These are phyloP conservation scores for Parasarocladium wereldwijsianum DNA, from an alignment of 2,329 filamentous ascomycete species.

Conservation along the genomic window DNA sequence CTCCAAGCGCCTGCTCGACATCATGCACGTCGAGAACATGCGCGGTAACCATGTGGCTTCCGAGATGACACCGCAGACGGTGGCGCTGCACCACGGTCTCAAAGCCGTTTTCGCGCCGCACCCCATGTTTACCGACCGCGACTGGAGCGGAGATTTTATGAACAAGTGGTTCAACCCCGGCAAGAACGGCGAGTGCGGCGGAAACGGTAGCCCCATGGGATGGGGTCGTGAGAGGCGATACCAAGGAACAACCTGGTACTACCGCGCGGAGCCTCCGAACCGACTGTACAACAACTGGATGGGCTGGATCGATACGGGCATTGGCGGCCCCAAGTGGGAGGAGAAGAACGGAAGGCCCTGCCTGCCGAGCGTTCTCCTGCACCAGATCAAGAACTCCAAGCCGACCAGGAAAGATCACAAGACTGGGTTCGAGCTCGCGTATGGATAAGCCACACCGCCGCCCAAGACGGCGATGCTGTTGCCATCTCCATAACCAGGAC, in stretches of 20 bases:
- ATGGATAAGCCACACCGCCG: conserved; percentile 16
- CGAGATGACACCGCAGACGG: conserved; percentile 65
- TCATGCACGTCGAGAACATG: conserved; percentile 66
- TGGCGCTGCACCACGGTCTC: conserved; percentile 61
- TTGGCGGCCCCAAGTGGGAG: conserved; percentile 43
- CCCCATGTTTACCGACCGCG: conserved; percentile 64
- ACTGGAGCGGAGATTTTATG: conserved; percentile 44
- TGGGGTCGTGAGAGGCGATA: conserved; percentile 44
- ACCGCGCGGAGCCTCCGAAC: conserved; percentile 39
- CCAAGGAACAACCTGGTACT: conserved; percentile 47
- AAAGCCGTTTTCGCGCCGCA: conserved; percentile 69
- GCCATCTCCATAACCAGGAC: too few relatives aligned
- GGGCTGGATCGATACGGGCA: conserved; percentile 39
- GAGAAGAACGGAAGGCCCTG: conserved; percentile 38
- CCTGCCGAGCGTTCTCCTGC: conserved; percentile 42
- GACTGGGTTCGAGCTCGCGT: conserved; percentile 21
- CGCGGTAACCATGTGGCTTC: conserved; percentile 62
- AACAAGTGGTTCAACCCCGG: conserved; percentile 47
- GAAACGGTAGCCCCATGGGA: conserved; percentile 40
- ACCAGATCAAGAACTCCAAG: conserved; percentile 43
- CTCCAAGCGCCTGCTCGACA: conserved; percentile 54
- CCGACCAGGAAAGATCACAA: conserved; percentile 29
- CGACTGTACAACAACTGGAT: conserved; percentile 49
- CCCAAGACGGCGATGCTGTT: background rate
- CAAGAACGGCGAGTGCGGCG: conserved; percentile 36